Conservation (phyloP, 257 asterid species). For the Cruciata laevipes region DNA sequence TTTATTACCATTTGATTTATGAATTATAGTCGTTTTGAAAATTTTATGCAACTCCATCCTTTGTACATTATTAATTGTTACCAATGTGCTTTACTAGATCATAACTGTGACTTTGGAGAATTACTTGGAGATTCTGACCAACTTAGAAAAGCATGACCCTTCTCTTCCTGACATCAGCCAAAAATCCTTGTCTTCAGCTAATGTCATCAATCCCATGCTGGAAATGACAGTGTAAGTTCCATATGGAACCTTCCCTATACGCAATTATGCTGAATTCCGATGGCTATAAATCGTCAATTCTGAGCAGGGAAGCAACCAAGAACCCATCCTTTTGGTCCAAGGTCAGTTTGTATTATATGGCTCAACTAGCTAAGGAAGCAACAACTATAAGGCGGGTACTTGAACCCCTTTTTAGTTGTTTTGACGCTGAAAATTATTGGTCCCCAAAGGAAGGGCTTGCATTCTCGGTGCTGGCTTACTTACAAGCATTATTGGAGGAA, state of each 20-base stretch:
- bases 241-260: background rate
- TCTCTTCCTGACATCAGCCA: slow-evolving; percentile 14
- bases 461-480: slow-evolving; percentile 27
- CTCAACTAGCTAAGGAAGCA: slow-evolving; percentile 40
- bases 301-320: slow-evolving; percentile 32
- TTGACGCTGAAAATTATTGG: slow-evolving; percentile 45
- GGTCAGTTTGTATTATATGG: slow-evolving; percentile 37
- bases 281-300: slow-evolving; percentile 6
- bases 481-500: slow-evolving; percentile 41
- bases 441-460: slow-evolving; percentile 40
- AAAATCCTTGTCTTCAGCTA: slow-evolving; percentile 24
- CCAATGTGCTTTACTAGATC: slow-evolving; percentile 27
- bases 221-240: slow-evolving; percentile 32
- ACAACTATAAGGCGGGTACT: slow-evolving; percentile 45
- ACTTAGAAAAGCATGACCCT: slow-evolving; percentile 27
- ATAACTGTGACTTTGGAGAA: slow-evolving; percentile 47
- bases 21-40: background rate
- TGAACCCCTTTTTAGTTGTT: slow-evolving; percentile 41
- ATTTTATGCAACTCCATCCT: background rate
- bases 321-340: slow-evolving; percentile 44
- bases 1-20: background rate
- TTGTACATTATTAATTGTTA: background rate
- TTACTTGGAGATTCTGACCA: slow-evolving; percentile 24
- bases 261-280: background rate
- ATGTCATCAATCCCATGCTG: slow-evolving; percentile 16